Base-by-base conservation (phyloP, 371 early-diverging fungal genomes). In the Actinomucor elegans region DNA sequence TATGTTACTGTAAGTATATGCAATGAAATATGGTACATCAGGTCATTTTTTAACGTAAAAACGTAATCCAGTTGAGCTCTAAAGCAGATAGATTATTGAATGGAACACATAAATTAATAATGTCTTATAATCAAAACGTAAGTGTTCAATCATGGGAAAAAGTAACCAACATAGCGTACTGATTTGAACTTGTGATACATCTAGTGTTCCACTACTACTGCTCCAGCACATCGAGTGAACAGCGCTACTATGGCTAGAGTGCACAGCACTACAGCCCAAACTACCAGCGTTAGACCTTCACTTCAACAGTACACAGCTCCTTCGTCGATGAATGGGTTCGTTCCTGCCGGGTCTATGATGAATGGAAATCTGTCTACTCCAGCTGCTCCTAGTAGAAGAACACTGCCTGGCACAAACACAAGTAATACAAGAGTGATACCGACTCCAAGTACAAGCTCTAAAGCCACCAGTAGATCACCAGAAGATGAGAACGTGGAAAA, bases 1-100 rank as follows among this genome's bases (percentile, higher is more conserved):
- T 60, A 63, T 31, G 35, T 70, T n/a, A 23, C 48, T 43, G 60
- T 59, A 48, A 48, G 54, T 43, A 15, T 36, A 18, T 36, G 6
- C 20, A 4, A 4, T 32, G 14, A 20, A 47, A 34, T 12, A 45
- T 24, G 15, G 11, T 14, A 2, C 1, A 31, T 29, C n/a, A n/a
- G n/a, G n/a, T 4, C 45, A 8, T 17, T 10, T 15, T 14, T 17
- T 27, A 33, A 21, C n/a, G 4, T 9, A 8, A 7, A 27, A 7
- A 10, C 5, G 1, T 43, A 5, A 5, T 27, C 3, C 8, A 52
- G 52, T 5, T 26, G 10, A 21, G 52, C 2, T 5, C 23, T 2
- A 53, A 55, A 14, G 32, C 55, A 23, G 21, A 41, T 10, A 14
- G 14, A 17, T 37, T 55, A 24, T 12, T 47, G 21, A 32, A 32